These are phyloP conservation scores for Ramularia endophylla DNA, from an alignment of 2,329 filamentous ascomycete genomes.

Conservation along the genomic window DNA sequence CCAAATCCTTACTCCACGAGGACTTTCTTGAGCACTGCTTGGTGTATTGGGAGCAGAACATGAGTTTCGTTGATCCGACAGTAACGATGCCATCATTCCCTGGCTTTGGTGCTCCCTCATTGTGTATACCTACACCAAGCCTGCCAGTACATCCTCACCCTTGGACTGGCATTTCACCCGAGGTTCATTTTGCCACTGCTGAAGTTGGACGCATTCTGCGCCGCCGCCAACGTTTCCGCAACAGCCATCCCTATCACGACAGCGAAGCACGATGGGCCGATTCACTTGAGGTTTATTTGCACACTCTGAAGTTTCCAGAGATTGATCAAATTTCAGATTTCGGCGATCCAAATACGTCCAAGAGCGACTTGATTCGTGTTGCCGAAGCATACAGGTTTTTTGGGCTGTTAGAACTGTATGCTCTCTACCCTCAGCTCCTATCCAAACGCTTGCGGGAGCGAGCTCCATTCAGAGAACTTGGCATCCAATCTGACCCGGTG, in stretches of 20 bases:
- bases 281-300: conserved; percentile 44
- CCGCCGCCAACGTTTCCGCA: conserved; percentile 8
- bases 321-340: conserved; percentile 45
- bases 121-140: conserved; percentile 20
- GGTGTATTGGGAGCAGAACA: conserved; percentile 51
- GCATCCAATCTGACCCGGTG: conserved; percentile 15
- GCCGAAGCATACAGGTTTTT: conserved; percentile 50
- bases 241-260: conserved; percentile 2
- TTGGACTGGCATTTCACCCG: conserved; percentile 45
- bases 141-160: conserved; percentile 38
- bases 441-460: conserved; percentile 15
- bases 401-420: conserved; percentile 50
- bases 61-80: conserved; percentile 43
- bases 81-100: conserved; percentile 29
- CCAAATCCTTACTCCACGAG: conserved; percentile 11
- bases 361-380: conserved; percentile 48
- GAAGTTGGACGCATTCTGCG: conserved; percentile 38
- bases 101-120: conserved; percentile 29
- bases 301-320: conserved; percentile 42
- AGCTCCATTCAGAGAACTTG: not conserved
- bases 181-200: conserved; percentile 41
- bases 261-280: conserved; percentile 33
- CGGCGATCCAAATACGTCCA: conserved; percentile 48
- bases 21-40: conserved; percentile 39
- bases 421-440: conserved; percentile 43